Evolutionary conservation across 2,329 filamentous ascomycete species (phyloP), one percentile per base, ranked within the genome.

Genomic region (Aureobasidium sp.): DNA sequence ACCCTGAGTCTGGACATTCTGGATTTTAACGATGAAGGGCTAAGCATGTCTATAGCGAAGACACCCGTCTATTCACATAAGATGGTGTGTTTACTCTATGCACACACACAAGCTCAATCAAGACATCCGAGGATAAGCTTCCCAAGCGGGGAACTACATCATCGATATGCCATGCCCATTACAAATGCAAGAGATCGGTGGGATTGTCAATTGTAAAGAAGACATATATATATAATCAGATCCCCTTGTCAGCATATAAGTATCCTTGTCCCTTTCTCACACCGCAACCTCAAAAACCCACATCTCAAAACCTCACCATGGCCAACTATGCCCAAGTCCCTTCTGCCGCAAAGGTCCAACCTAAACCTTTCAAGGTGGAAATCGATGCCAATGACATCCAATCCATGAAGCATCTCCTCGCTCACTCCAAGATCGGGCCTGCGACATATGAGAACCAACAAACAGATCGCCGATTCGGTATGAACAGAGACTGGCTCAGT

Each of bases 391-490:
- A 75, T 25, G 74, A 78, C 41, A 63, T 84, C 0, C 63, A 73
- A 17, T 76, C 80, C 15, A 76, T 84, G 64, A 73, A 76, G 60
- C 72, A 77, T 3, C 71, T 84, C 1, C 67, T 83, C 11, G 73
- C 74, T 53, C 69, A 82, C 5, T 79, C 80, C 4, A 79, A 76
- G 52, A 71, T 83, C 14, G 80, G 76, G 0, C 79, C 80, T 1
- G 68, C 70, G 4, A 79, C 78, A 1, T 84, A 75, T 44, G 80
- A 82, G 66, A 82, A 80, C 68, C 70, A 71, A 20, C 72, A 75
- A n/a, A 62, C 70, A 9, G 74, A 79, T 42, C 69, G 74, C 17
- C 70, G 67, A 2, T 81, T 76, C 68, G 81, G 81, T 1, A 72
- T 82, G 42, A 75, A 66, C 27, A 73, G 74, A 4, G 73, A 79